Evolutionary conservation across 495 filamentous ascomycete genomes (phyloP).

Genomic region (Penicillium odoratum): DNA sequence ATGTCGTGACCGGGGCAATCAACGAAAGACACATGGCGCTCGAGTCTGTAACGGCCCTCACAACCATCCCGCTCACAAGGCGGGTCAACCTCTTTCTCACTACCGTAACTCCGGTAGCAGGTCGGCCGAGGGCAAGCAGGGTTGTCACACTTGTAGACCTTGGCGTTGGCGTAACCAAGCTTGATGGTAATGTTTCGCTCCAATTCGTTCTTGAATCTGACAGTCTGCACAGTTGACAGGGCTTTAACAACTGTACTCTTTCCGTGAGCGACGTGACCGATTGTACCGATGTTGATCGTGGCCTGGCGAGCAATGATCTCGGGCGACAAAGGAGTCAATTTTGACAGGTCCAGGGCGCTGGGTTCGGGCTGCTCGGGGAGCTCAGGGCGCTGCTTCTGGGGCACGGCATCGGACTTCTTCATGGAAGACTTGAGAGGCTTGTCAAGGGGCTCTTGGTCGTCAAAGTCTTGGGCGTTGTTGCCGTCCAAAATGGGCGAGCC

Average conservation of each 20-base stretch:
- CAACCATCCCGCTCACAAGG: constrained; percentile 94
- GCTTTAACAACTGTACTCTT: constrained; percentile 78
- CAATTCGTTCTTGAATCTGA: constrained; percentile 98
- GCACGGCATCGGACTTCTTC: constrained; percentile 58
- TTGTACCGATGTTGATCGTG: constrained; percentile 94
- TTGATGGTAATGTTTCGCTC: constrained; percentile 99
- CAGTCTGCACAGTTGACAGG: constrained; percentile 97
- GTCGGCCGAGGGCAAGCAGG: constrained; percentile 84
- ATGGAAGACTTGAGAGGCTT: constrained; percentile 65
- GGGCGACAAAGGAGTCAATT: constrained; percentile 80
- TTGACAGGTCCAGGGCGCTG: constrained; percentile 73
- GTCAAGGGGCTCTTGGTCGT: constrained; percentile 53
- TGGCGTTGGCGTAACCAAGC: constrained; percentile 98
- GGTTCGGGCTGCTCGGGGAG: constrained; percentile 92
- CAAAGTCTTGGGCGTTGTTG: constrained; percentile 52
- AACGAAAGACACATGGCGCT: constrained; percentile 61
- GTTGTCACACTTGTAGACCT: constrained; percentile 99
- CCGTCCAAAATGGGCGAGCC: constrained; percentile 59
- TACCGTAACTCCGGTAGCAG: constrained; percentile 96
- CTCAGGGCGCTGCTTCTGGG: constrained; percentile 53
- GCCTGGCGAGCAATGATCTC: constrained; percentile 97
- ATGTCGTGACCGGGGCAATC: constrained; percentile 99
- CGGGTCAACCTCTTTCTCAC: constrained; percentile 95
- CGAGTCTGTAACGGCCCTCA: constrained; percentile 73
- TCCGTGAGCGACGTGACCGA: constrained; percentile 95